phyloP scores from a whole-genome alignment of 306 rosid species.

The Morella rubra region DNA sequence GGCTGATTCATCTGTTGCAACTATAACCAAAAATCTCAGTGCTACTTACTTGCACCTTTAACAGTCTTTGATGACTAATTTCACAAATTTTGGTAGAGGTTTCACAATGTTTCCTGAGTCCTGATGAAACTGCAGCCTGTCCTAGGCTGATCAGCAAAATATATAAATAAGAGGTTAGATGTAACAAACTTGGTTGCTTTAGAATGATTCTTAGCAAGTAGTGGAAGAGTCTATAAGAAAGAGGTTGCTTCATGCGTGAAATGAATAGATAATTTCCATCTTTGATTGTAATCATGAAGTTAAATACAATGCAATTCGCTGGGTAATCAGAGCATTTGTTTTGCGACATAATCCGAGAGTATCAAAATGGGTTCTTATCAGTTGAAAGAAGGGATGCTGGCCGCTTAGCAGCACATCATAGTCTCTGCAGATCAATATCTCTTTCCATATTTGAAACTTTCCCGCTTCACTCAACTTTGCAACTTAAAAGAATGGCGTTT shows the following conservation, averaged over 20 bases:
- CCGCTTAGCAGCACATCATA: slow-evolving; percentile 10
- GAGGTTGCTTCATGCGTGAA: slow-evolving; percentile 5
- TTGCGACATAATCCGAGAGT: neutral
- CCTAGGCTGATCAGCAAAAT: neutral
- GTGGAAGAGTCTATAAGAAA: neutral
- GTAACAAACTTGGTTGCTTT: slow-evolving; percentile 1
- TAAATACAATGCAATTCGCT: slow-evolving; percentile 3
- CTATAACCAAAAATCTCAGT: neutral
- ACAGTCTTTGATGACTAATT: neutral
- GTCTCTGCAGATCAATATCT: slow-evolving; percentile 12
- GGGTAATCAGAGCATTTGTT: slow-evolving; percentile 1
- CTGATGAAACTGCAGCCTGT: neutral
- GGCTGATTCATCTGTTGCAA: slow-evolving; percentile 2
- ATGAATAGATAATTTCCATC: neutral
- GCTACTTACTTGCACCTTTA: slow-evolving; percentile 2
- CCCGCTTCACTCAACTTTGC: neutral
- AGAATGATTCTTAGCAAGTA: neutral
- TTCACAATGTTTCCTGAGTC: neutral
- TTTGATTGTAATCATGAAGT: neutral
- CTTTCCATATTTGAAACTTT: slow-evolving; percentile 1
- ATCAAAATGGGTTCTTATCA: neutral
- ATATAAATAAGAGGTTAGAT: neutral
- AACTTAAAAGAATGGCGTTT: neutral
- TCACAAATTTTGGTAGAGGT: slow-evolving; percentile 7
- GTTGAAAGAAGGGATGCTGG: slow-evolving; percentile 11